These are phyloP conservation scores for Lactifluus rugatus DNA, from an alignment of 768 basidiomycete genomes.

Conservation along the genomic window DNA sequence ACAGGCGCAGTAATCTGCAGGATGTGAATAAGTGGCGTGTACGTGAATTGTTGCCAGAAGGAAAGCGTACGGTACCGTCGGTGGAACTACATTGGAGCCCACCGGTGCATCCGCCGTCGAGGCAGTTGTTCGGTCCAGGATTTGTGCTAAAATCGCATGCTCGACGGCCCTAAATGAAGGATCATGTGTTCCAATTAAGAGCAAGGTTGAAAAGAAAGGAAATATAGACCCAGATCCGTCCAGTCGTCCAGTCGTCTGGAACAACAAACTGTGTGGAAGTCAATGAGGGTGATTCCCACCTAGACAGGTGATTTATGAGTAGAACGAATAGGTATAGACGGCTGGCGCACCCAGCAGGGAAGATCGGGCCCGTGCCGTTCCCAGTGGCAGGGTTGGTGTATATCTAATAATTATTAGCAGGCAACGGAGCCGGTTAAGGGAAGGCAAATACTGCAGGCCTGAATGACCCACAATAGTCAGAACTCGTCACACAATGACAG, in stretches of 20 bases:
- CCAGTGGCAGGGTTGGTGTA: conserved; percentile 6
- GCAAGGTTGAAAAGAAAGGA: not conserved
- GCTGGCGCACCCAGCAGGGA: conserved; percentile 9
- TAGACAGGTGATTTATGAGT: not conserved
- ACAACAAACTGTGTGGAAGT: conserved; percentile 18
- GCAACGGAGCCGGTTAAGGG: too few relatives aligned
- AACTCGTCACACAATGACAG: not conserved
- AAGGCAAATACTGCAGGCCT: conserved; percentile 15
- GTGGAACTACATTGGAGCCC: conserved; percentile 22
- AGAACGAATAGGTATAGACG: not conserved
- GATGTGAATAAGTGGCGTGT: not conserved
- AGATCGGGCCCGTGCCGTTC: not conserved
- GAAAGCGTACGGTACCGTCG: conserved; percentile 20
- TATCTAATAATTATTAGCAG: not conserved
- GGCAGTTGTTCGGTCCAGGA: conserved; percentile 19
- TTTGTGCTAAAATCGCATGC: conserved; percentile 22
- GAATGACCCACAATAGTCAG: not conserved
- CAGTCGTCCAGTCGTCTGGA: conserved; percentile 23
- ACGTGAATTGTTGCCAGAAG: not conserved
- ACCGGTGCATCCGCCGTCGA: conserved; percentile 24
- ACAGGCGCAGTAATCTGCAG: conserved; percentile 58
- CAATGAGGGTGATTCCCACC: conserved; percentile 20
- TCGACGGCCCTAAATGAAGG: conserved; percentile 18
- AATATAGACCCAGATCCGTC: conserved; percentile 22
- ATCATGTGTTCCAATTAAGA: not conserved